Evolutionary conservation across 495 filamentous ascomycete genomes (phyloP), one percentile per base, ranked within the genome.

Genomic region (Lophiostoma macrostomum): DNA sequence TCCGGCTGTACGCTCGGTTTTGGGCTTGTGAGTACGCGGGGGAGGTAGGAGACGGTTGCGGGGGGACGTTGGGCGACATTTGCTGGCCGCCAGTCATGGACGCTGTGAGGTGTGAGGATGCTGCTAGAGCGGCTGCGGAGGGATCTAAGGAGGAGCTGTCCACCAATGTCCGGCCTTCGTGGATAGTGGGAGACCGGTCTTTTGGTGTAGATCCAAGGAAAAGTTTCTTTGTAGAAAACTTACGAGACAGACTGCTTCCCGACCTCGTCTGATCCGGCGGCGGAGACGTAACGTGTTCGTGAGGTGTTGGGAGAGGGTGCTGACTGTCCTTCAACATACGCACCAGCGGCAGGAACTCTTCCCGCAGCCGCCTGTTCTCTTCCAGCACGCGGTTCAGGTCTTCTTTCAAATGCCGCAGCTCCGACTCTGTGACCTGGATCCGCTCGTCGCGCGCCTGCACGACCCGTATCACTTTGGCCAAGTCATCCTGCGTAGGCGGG

Each of bases 181-280:
- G 70, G 38, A 80, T 75, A 5, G 94, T 95, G 11, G 93, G 91
- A 39, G 83, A 87, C 39, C 72, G 77, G 65, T 78, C 89, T 70
- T 95, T 96, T 4, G 90, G 86, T 27, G 83, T 85, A 18, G 78
- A 76, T 48, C 88, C 88, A 22, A 90, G 80, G 72, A 93, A 89
- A 53, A 93, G 81, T 72, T 89, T 86, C 73, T 96, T 96, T 38
- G 84, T 89, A 27, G 93, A 96, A 67, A 93, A 93, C 53, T 90
- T 87, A 56, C 89, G 79, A 39, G 84, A 86, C 32, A 90, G 69
- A 16, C 78, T 76, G 54, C 70, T 76, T 42, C 73, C 71, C 60
- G 76, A 55, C 42, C 61, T 64, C 39, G 63, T 55, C 13, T 57
- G 29, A n/a, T 44, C 30, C 12, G 61, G 50, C 31, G 52, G 53